phyloP scores from a whole-genome alignment of 2,329 filamentous ascomycete genomes.

The Diaporthe amygdali region DNA sequence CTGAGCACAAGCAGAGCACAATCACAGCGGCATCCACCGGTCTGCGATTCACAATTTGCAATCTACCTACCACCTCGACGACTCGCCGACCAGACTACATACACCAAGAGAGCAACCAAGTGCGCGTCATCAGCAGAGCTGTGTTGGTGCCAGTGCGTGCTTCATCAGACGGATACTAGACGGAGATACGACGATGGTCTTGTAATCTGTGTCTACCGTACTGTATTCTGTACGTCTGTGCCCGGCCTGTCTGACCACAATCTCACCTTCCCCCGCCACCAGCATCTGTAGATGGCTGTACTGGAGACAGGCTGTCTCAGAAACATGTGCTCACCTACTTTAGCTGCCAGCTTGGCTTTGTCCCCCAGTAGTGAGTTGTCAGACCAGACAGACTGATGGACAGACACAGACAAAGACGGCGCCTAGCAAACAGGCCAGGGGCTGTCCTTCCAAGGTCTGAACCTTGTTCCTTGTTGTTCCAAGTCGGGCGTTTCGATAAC shows the following conservation, averaged over 20 bases:
- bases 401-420: no score
- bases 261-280: slow-evolving; percentile 7
- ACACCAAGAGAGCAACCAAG: not conserved
- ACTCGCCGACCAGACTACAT: not conserved
- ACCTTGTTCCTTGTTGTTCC: not conserved
- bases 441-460: not conserved
- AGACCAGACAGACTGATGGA: no score
- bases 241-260: slow-evolving; percentile 18
- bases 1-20: slow-evolving; percentile 13
- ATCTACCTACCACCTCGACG: not conserved
- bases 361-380: no score
- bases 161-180: not conserved
- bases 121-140: not conserved
- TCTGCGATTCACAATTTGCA: slow-evolving; percentile 1
- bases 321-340: not conserved
- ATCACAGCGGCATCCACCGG: slow-evolving; percentile 3
- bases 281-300: not conserved
- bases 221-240: not conserved
- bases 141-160: not conserved
- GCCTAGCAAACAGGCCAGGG: not conserved
- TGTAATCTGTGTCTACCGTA: not conserved
- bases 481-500: not conserved
- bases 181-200: not conserved
- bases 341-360: no score
- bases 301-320: not conserved